These are phyloP conservation scores for Saitoella complicata DNA, from an alignment of 805 yeast species.

Conservation along the genomic window DNA sequence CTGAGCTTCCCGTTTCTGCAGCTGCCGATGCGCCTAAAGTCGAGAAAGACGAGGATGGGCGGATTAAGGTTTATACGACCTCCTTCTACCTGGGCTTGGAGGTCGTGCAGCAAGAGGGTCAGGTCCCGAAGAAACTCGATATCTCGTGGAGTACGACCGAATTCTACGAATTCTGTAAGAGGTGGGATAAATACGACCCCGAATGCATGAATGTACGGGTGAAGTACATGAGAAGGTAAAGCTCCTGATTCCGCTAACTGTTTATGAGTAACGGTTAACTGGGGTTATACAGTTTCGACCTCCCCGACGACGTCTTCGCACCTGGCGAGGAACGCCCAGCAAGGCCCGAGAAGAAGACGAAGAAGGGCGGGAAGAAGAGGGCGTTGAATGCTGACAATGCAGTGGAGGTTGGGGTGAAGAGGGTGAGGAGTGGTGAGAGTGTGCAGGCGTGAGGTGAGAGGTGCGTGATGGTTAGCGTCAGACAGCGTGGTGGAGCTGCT, in stretches of 20 bases:
- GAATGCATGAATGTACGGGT: constrained; percentile 44
- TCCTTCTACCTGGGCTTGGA: constrained; percentile 70
- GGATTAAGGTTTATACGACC: constrained; percentile 39
- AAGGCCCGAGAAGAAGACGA: constrained; percentile 40
- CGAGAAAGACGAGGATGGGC: constrained; percentile 14
- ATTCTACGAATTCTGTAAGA: constrained; percentile 63
- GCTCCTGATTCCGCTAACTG: neutral
- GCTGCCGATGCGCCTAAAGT: constrained; percentile 15
- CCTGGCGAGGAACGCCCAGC: constrained; percentile 67
- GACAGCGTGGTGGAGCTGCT: too few relatives aligned
- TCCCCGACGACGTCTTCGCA: constrained; percentile 69
- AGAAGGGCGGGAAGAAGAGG: constrained; percentile 12
- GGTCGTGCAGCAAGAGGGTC: constrained; percentile 36
- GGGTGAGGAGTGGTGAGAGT: too few relatives aligned
- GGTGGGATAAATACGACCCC: constrained; percentile 52
- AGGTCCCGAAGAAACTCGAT: constrained; percentile 40
- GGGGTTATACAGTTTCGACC: constrained; percentile 30
- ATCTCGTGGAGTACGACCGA: constrained; percentile 83
- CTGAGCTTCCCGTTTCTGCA: constrained; percentile 15
- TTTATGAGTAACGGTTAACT: neutral
- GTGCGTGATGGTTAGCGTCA: too few relatives aligned
- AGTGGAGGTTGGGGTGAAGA: too few relatives aligned
- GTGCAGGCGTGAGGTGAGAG: too few relatives aligned
- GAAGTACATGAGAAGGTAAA: constrained; percentile 48
- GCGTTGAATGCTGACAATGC: too few relatives aligned